Evolutionary conservation across 2,329 filamentous ascomycete species (phyloP), one percentile per base, ranked within the genome.

Genomic region (Ceratocystis harringtonii): DNA sequence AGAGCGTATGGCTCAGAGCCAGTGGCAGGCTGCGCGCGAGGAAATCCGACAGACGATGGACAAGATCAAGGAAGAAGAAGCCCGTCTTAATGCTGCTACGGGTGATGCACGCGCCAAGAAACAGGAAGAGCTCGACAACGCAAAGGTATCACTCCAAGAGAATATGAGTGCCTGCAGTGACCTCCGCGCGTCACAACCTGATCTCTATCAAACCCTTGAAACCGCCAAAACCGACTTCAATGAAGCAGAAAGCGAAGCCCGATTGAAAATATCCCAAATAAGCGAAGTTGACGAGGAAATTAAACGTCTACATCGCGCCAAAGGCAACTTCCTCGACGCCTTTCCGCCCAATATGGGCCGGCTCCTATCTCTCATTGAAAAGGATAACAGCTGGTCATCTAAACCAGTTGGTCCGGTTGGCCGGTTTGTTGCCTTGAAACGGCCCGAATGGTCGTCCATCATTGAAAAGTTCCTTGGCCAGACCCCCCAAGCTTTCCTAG

Each of bases 401-500:
- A 86, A 81, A 68, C 94, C 94, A 1, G 78, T 97, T 43, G 94
- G 94, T 0, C 94, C 94, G 0, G 78, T 97, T 15, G 94, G 92
- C 36, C 78, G 84, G 28, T 83, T 94, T 71, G 80, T 99, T 63
- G 85, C 84, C 69, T 77, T 99, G 28, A 77, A 84, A 44, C 86
- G 92, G 69, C 87, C 89, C 0, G 81, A 89, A 70, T 99, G 94
- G 94, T 88, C 87, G 1, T 81, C 83, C 0, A 84, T 95, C 55
- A 74, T 99, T 15, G 94, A 99, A 72, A 87, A 82, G 68, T 83
- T 83, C 1, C 80, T 96, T 58, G 89, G 89, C n/a, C 75, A 74
- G 2, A 79, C 77, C 0, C 77, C 97, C 41, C 87, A 84, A 68
- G 85, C 83, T 1, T 99, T 97, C 71, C 82, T 95, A 62, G 92